Base-by-base conservation (phyloP, 805 yeast species). In the Scheffersomyces ergatensis region DNA sequence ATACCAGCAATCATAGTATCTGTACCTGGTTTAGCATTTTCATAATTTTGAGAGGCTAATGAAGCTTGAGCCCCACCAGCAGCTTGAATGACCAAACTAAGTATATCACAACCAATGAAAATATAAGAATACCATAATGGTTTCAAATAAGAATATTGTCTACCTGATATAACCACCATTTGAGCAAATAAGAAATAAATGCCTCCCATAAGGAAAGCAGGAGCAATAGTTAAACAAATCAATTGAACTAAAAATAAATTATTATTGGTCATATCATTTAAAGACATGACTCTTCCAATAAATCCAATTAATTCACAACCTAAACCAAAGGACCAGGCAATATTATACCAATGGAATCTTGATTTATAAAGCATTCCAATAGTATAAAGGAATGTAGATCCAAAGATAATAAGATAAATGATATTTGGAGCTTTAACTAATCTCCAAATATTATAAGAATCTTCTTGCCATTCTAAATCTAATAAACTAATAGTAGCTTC, bases 91-190 rank as follows among this genome's bases (percentile, higher is more conserved):
- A 63, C 36, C 20, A 67, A 53, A 4, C 68, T 58, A 5, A 62
- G 23, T 8, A 67, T 58, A 41, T 67, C 73, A 34, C 56, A 47
- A 3, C 58, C 54, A 34, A 67, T 63, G 49, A 67, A 67, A 29
- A 67, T 50, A 49, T 66, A 66, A 3, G 71, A 57, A 45, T 67
- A 67, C 68, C 67, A 64, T 60, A 66, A 55, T 9, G 73, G 73
- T 43, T 58, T 62, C 40, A 65, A 51, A 4, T 58, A 45, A n/a
- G 70, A 60, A 47, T 55, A 67, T 18, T 58, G 52, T 31, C 65
- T 47, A 13, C 72, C 70, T 33, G 62, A 58, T 17, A 63, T 50
- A 17, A 58, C 62, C 32, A 65, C 67, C 36, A 58, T 38, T 40
- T 65, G 71, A 3, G 67, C 72, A 43, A 67, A 64, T 1, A 65